Conservation (phyloP, 2,329 filamentous ascomycete genomes). For the Neonectria sp. region DNA sequence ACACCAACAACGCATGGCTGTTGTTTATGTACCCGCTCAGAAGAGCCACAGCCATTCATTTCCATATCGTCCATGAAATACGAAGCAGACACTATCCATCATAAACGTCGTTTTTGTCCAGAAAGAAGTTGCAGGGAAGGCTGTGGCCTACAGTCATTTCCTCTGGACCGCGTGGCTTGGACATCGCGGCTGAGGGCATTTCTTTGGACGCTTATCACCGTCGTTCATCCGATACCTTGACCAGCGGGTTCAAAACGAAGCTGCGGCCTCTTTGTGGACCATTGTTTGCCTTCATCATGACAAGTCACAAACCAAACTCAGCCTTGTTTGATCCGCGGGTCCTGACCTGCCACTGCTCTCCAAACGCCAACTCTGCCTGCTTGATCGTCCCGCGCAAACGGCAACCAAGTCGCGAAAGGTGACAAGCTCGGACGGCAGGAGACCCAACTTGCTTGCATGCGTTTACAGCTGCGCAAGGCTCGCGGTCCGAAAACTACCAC, state of each 20-base stretch:
- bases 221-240: background rate
- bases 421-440: background rate
- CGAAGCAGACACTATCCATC: background rate
- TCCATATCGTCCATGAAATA: background rate
- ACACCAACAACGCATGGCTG: background rate
- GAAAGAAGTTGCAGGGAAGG: background rate
- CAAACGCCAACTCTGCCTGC: slow-evolving; percentile 26
- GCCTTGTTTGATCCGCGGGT: slow-evolving; percentile 20
- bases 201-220: background rate
- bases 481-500: background rate
- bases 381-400: slow-evolving; percentile 48
- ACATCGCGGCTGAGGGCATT: background rate
- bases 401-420: slow-evolving; percentile 3
- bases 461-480: slow-evolving; percentile 15
- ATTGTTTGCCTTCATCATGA: slow-evolving; percentile 15
- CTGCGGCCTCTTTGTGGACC: background rate
- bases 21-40: background rate
- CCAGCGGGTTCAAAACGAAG: background rate
- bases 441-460: slow-evolving; percentile 4
- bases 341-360: slow-evolving; percentile 11
- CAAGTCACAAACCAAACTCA: slow-evolving; percentile 22
- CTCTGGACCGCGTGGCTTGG: background rate
- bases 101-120: background rate
- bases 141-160: background rate
- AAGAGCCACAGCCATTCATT: slow-evolving; percentile 1